Conservation (phyloP, 2,329 filamentous ascomycete species). For the Plectosphaerella sp. region DNA sequence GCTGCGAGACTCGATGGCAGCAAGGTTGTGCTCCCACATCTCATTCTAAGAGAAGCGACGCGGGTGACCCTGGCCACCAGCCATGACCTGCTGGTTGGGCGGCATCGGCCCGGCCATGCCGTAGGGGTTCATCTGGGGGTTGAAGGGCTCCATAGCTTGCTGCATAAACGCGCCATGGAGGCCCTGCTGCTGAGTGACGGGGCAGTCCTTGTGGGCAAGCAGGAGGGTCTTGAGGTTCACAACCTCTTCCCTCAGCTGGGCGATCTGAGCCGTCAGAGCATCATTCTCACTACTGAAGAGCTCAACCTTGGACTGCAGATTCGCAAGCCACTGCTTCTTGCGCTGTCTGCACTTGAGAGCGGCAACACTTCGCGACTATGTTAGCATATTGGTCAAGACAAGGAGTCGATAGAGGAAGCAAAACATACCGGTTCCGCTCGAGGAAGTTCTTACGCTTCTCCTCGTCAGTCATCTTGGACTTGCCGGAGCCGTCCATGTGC, state of each 20-base stretch:
- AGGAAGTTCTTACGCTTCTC: constrained; percentile 98
- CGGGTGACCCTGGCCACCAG: constrained; percentile 46
- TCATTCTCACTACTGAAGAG: constrained; percentile 91
- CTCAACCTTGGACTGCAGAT: constrained; percentile 91
- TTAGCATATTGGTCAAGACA: constrained; percentile 13
- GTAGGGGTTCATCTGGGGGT: constrained; percentile 55
- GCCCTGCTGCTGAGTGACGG: constrained; percentile 83
- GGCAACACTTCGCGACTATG: constrained; percentile 64
- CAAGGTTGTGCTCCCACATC: too few species aligned
- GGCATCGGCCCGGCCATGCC: constrained; percentile 50
- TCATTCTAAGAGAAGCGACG: constrained; percentile 51
- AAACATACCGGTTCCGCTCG: constrained; percentile 82
- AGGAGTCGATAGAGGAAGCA: background rate
- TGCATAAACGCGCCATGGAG: constrained; percentile 56
- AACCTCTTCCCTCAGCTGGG: constrained; percentile 83
- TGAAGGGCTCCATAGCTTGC: constrained; percentile 49
- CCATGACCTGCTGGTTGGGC: constrained; percentile 47
- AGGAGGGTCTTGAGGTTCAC: constrained; percentile 91
- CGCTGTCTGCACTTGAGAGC: constrained; percentile 95
- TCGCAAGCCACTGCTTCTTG: constrained; percentile 98
- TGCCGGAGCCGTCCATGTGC: constrained; percentile 53
- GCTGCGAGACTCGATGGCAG: too few species aligned
- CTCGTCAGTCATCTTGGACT: constrained; percentile 90
- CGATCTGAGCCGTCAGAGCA: constrained; percentile 75
- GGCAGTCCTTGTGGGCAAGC: constrained; percentile 93